Conservation (phyloP, 2,329 filamentous ascomycete genomes). For the Parafenestella ontariensis region DNA sequence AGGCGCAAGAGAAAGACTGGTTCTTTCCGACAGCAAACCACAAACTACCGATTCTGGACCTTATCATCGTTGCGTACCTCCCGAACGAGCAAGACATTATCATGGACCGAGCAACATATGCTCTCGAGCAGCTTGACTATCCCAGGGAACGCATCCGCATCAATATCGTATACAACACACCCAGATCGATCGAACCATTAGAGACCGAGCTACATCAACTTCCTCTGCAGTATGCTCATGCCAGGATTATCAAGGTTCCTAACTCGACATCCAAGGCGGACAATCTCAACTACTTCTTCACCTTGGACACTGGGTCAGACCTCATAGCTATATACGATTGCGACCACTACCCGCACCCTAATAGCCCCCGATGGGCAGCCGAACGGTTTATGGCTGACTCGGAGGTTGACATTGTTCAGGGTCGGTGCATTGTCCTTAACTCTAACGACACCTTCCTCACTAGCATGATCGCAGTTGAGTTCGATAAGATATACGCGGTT, state of each 20-base stretch:
- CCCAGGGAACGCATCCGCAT: constrained; percentile 56
- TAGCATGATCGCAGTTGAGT: constrained; percentile 58
- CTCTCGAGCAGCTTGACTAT: constrained; percentile 56
- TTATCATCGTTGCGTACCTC: constrained; percentile 60
- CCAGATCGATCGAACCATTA: constrained; percentile 54
- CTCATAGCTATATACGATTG: constrained; percentile 59
- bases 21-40: constrained; percentile 51
- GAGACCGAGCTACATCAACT: constrained; percentile 53
- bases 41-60: constrained; percentile 53
- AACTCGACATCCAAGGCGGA: constrained; percentile 59
- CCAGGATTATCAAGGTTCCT: constrained; percentile 57
- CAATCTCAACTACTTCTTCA: constrained; percentile 59
- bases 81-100: constrained; percentile 61
- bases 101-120: constrained; percentile 56
- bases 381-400: constrained; percentile 55
- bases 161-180: constrained; percentile 59
- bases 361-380: constrained; percentile 57
- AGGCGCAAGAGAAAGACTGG: constrained; percentile 51
- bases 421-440: constrained; percentile 59
- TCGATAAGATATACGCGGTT: constrained; percentile 61
- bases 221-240: constrained; percentile 48
- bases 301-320: constrained; percentile 53
- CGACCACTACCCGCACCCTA: constrained; percentile 59
- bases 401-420: constrained; percentile 58
- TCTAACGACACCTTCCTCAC: constrained; percentile 53